Evolutionary conservation across 225 moss, liverwort and hornwort genomes (phyloP), one percentile per base, ranked within the genome.

Genomic region (Ulota crispa): DNA sequence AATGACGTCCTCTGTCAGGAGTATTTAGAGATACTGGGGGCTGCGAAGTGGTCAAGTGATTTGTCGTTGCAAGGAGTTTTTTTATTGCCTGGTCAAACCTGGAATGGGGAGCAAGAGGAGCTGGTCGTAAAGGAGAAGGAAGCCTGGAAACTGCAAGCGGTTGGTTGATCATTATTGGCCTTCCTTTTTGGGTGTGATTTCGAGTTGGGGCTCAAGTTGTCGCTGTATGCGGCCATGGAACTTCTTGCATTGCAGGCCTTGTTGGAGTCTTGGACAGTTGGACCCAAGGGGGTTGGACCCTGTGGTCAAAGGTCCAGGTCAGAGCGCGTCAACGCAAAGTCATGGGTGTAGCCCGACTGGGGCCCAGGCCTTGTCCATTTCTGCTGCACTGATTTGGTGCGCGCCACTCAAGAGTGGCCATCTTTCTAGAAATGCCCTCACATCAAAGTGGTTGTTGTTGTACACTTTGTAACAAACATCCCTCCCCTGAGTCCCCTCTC

Each of bases 101-200:
- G 18, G 31, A 63, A 27, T 30, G 65, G 32, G 60, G 1, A 13
- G 0, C 43, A 43, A 43, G 0, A 6, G 41, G n/a, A 13, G 23
- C 50, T 36, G 71, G 86, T 83, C 72, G 76, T 86, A 86, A 86
- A 86, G 86, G 55, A 45, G 55, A 0, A 43, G 68, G 80, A 37
- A 55, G 69, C 4, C 31, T 4, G 68, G 80, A 71, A 39, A 45
- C 56, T 64, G 75, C 56, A 76, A 64, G 15, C 0, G 54, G 83
- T 83, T 70, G 75, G 83, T 84, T 30, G 78, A 16, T 87, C 81
- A 87, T 84, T 87, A 87, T 87, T 87, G 87, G 72, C 26, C 63
- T 64, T 55, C 37, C 78, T 69, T 84, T 81, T 0, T 6, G 18
- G 0, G 36, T 4, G 57, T 64, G 71, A 57, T 79, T 70, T 78